Conservation (phyloP, 2,329 filamentous ascomycete genomes). For the Cryphonectria radicalis region DNA sequence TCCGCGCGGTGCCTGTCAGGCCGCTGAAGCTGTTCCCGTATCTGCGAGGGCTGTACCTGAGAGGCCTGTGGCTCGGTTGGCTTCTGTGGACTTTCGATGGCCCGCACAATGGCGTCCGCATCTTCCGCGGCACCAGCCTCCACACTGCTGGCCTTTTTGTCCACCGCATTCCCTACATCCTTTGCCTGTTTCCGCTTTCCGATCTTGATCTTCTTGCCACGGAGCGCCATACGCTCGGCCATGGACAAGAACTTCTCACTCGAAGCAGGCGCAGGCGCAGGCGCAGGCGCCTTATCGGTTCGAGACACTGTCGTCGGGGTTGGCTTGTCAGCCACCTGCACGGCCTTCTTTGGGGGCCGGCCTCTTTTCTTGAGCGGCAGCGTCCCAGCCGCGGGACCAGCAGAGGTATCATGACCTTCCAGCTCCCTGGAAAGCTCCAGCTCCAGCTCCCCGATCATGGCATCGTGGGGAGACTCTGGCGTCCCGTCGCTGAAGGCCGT, state of each 20-base stretch:
- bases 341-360: conserved; percentile 39
- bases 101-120: neutral
- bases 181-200: conserved; percentile 40
- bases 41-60: neutral
- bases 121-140: neutral
- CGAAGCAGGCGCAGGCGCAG: conserved; percentile 22
- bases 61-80: neutral
- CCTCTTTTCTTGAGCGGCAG: conserved; percentile 37
- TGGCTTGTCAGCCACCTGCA: conserved; percentile 13
- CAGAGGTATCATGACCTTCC: conserved; percentile 27
- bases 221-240: conserved; percentile 59
- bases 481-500: conserved; percentile 24
- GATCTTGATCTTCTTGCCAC: conserved; percentile 59
- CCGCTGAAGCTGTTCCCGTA: neutral
- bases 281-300: conserved; percentile 3
- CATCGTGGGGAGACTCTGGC: conserved; percentile 26
- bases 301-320: conserved; percentile 4
- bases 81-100: conserved; percentile 1
- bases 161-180: conserved; percentile 9
- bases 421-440: conserved; percentile 42
- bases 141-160: neutral
- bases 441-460: conserved; percentile 40
- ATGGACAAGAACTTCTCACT: conserved; percentile 54
- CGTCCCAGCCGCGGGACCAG: neutral
- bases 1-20: conserved; percentile 19